Percentiles rank a stretch among this genome's conserved stretches.
Evolutionary conservation across 805 yeast species (phyloP).

Genomic region (Saturnispora ahearnii): DNA sequence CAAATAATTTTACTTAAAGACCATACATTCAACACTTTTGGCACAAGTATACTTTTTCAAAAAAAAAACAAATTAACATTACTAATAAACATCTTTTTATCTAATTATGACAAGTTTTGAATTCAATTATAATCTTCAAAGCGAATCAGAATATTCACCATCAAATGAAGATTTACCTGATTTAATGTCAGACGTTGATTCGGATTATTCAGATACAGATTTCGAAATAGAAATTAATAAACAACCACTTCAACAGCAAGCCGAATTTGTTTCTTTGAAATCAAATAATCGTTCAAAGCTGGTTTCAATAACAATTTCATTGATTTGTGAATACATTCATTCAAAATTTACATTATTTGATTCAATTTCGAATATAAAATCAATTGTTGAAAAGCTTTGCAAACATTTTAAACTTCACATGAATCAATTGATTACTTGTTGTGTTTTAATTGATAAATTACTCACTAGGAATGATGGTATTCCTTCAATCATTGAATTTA

Average conservation of each 20-base stretch:
- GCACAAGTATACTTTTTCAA: not conserved
- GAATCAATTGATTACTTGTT: not conserved
- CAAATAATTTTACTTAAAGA: not conserved
- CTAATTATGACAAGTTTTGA: not conserved
- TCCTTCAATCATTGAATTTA: not conserved
- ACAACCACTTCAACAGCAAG: not conserved
- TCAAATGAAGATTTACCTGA: slow-evolving; percentile 9
- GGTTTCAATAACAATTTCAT: slow-evolving; percentile 2
- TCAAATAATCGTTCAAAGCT: slow-evolving; percentile 3
- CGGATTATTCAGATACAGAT: slow-evolving; percentile 4
- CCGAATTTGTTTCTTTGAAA: not conserved
- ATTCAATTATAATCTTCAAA: not conserved
- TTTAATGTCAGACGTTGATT: slow-evolving; percentile 7
- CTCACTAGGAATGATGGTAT: not conserved
- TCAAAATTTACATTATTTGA: slow-evolving; percentile 3
- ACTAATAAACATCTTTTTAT: not conserved
- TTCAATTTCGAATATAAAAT: not conserved
- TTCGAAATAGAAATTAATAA: slow-evolving; percentile 2
- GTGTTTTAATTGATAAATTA: not conserved
- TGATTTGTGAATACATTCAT: slow-evolving; percentile 4
- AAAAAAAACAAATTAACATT: not conserved
- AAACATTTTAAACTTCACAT: not conserved
- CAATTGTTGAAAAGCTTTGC: not conserved
- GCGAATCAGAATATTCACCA: not conserved
- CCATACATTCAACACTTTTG: not conserved